Percentiles rank a stretch among this genome's conserved stretches.
Evolutionary conservation across 2,329 filamentous ascomycete species (phyloP).

Genomic region (Chrysoporthe austroafricana): DNA sequence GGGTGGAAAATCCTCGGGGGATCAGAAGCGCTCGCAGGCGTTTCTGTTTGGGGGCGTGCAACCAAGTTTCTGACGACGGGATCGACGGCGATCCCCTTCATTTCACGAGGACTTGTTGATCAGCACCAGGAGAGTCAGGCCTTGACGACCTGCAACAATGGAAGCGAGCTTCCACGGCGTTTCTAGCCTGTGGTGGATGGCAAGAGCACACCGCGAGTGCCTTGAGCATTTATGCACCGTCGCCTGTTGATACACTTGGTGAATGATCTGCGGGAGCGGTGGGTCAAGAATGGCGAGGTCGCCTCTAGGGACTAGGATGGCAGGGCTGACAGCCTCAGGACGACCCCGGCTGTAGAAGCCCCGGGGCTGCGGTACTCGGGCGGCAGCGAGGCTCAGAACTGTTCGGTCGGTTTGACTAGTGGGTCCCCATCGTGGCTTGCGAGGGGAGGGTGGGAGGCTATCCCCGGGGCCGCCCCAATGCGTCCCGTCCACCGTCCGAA

Average conservation of each 20-base stretch:
- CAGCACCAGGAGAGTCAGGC: constrained; percentile 15
- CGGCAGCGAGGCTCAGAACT: no score
- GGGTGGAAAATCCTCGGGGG: neutral
- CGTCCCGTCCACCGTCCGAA: no score
- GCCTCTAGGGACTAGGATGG: neutral
- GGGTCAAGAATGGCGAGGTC: neutral
- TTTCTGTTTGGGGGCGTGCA: neutral
- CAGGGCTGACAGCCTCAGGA: neutral
- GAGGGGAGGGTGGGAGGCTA: neutral
- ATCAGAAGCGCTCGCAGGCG: neutral
- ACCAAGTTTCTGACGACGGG: neutral
- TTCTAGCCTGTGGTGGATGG: constrained; percentile 5
- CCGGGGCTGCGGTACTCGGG: no score
- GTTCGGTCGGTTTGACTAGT: no score
- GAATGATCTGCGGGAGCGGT: constrained; percentile 23
- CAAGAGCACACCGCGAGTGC: neutral
- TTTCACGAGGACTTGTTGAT: constrained; percentile 15
- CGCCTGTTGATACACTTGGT: constrained; percentile 22
- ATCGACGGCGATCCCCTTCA: constrained; percentile 17
- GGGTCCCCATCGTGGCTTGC: no score
- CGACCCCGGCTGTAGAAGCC: neutral
- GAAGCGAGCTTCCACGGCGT: constrained; percentile 9
- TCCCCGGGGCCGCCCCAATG: no score
- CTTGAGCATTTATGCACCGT: neutral
- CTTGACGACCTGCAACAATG: constrained; percentile 14